Evolutionary conservation across 108 stramenopile species (phyloP).

Genomic region (Hondaea fermentalgiana): DNA sequence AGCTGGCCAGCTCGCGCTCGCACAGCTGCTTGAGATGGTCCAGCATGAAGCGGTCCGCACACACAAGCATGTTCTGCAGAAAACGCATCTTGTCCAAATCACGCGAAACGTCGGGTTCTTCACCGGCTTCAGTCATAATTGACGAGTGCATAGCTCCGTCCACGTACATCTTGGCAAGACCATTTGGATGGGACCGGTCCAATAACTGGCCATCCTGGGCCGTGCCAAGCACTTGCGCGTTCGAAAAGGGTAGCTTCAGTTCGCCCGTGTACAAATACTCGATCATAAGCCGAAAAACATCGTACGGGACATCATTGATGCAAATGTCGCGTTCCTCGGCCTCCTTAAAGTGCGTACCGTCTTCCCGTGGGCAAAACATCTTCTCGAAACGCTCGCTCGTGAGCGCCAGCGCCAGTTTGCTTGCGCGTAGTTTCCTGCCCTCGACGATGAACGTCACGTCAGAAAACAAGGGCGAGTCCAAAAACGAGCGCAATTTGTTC

Average conservation of each 20-base stretch:
- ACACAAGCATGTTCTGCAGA: slow-evolving; percentile 62
- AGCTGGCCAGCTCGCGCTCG: slow-evolving; percentile 56
- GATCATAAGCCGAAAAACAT: slow-evolving; percentile 70
- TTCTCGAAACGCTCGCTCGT: slow-evolving; percentile 79
- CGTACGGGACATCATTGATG: slow-evolving; percentile 64
- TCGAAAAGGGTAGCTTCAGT: not conserved
- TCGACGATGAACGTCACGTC: slow-evolving; percentile 85
- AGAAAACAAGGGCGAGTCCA: slow-evolving; percentile 71
- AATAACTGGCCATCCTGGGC: not conserved
- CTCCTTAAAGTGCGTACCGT: slow-evolving; percentile 57
- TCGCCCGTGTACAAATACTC: slow-evolving; percentile 80
- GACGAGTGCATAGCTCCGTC: not conserved
- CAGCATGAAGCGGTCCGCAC: slow-evolving; percentile 84
- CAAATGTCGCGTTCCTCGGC: slow-evolving; percentile 64
- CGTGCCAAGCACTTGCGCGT: not conserved
- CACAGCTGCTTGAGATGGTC: slow-evolving; percentile 79
- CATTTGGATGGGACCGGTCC: not conserved
- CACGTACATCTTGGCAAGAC: not conserved
- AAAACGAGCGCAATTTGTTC: slow-evolving; percentile 61
- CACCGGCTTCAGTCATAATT: not conserved
- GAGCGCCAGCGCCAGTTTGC: slow-evolving; percentile 70
- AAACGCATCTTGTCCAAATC: not conserved
- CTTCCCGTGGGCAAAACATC: slow-evolving; percentile 70
- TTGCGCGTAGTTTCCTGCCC: slow-evolving; percentile 66
- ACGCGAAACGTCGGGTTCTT: not conserved